Base-by-base conservation (phyloP, 371 early-diverging fungal species). In the Mortierella sp. region DNA sequence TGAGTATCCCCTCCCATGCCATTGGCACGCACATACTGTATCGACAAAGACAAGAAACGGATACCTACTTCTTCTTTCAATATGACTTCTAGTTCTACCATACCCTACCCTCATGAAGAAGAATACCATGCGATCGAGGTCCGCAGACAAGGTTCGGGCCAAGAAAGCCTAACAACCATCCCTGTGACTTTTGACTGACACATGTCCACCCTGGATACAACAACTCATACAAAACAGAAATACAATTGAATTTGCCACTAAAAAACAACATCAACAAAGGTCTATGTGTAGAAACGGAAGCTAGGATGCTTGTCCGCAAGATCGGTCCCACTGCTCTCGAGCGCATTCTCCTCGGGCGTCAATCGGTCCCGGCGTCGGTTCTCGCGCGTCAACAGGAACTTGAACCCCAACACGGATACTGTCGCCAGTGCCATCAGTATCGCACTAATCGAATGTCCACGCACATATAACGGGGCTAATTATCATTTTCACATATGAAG, bases 391-490 rank as follows among this genome's bases (percentile, higher is more conserved):
- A 78, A 44, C 44, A 72, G 49, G 18, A 21, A 29, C 65, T 65
- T 78, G 46, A 73, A 35, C 24, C 18, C 8, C 41, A 73, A 21
- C 11, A 48, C 54, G 18, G 38, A 35, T 35, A 54, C 41, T 14
- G 63, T 44, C 12, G 24, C 43, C 16, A 65, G 11, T 11, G 1
- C 38, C 74, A 60, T 35, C 32, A 51, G 3, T 24, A 21, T 0
- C 4, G 35, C 71, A 10, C 72, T 51, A 29, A 77, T 51, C 21
- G 77, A 54, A 27, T 77, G 72, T 27, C 77, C 77, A 43, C 77
- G 71, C 11, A 58, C 32, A 38, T 78, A 78, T 5, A 44, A 35
- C 11, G 78, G 78, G 38, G 73, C 78, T 73, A 51, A 21, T 56
- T 7, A 11, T 56, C 41, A 6, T 63, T 35, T 35, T 27, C 18